Conservation (phyloP, 2,329 filamentous ascomycete species). For the Fusarium anguioides region DNA sequence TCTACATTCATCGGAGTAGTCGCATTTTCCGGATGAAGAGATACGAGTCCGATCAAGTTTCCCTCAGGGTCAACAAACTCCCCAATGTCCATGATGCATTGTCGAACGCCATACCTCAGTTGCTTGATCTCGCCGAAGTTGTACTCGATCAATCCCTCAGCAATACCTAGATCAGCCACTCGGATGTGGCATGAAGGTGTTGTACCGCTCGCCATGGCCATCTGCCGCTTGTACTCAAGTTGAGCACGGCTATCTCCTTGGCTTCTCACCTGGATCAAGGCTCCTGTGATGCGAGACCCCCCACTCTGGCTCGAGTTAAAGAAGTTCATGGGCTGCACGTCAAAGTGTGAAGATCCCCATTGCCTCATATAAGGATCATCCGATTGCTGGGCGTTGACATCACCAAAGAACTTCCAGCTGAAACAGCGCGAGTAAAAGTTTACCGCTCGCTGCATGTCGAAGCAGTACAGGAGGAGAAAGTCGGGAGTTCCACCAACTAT, state of each 20-base stretch:
- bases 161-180: slow-evolving; percentile 40
- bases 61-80: slow-evolving; percentile 45
- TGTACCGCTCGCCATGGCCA: slow-evolving; percentile 26
- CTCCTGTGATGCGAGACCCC: slow-evolving; percentile 31
- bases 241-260: slow-evolving; percentile 17
- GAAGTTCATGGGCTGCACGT: slow-evolving; percentile 42
- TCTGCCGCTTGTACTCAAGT: slow-evolving; percentile 28
- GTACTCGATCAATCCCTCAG: slow-evolving; percentile 38
- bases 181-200: slow-evolving; percentile 39
- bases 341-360: slow-evolving; percentile 41
- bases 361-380: slow-evolving; percentile 28
- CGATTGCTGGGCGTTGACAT: slow-evolving; percentile 32
- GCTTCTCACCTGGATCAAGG: slow-evolving; percentile 33
- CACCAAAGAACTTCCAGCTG: slow-evolving; percentile 40
- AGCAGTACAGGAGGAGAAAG: slow-evolving; percentile 42
- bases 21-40: slow-evolving; percentile 39
- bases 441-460: slow-evolving; percentile 37
- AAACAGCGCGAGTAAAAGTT: slow-evolving; percentile 42
- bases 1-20: slow-evolving; percentile 16
- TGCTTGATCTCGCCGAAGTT: slow-evolving; percentile 38
- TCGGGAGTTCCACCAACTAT: slow-evolving; percentile 30
- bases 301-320: slow-evolving; percentile 32
- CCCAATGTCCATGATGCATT: slow-evolving; percentile 43
- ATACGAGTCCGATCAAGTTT: slow-evolving; percentile 42
- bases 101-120: slow-evolving; percentile 40